phyloP scores from a whole-genome alignment of 768 basidiomycete genomes.

The Rhodocollybia butyracea region DNA sequence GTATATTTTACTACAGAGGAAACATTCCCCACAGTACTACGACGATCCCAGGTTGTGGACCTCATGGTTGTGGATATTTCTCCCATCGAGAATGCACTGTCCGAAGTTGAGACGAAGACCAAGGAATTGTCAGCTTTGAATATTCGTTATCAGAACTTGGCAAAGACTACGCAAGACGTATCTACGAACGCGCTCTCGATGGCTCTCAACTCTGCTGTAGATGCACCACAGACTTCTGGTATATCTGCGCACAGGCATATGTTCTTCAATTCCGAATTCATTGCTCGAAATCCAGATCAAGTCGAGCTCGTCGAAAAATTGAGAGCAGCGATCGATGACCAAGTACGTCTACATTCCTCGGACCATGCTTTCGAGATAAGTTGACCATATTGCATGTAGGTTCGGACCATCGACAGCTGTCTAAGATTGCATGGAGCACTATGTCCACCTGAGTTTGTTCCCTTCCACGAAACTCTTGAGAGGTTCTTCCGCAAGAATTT shows the following conservation, averaged over 20 bases:
- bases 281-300: slow-evolving; percentile 65
- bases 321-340: slow-evolving; percentile 73
- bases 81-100: slow-evolving; percentile 79
- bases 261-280: slow-evolving; percentile 73
- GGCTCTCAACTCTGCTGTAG: slow-evolving; percentile 84
- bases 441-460: slow-evolving; percentile 84
- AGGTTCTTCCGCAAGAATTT: slow-evolving; percentile 85
- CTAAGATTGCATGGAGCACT: slow-evolving; percentile 79
- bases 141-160: slow-evolving; percentile 70
- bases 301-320: slow-evolving; percentile 71
- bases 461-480: slow-evolving; percentile 88
- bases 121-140: slow-evolving; percentile 71
- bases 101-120: slow-evolving; percentile 78
- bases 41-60: slow-evolving; percentile 81
- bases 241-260: slow-evolving; percentile 72
- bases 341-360: slow-evolving; percentile 43
- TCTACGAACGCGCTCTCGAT: slow-evolving; percentile 82
- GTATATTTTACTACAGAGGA: slow-evolving; percentile 85
- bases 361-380: neutral
- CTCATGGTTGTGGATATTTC: slow-evolving; percentile 74
- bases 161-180: slow-evolving; percentile 69
- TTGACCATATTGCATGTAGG: slow-evolving; percentile 36
- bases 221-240: slow-evolving; percentile 75
- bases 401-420: slow-evolving; percentile 79
- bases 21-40: slow-evolving; percentile 86